These are phyloP conservation scores for Candida anglica DNA, from an alignment of 805 yeast species.

Conservation along the genomic window DNA sequence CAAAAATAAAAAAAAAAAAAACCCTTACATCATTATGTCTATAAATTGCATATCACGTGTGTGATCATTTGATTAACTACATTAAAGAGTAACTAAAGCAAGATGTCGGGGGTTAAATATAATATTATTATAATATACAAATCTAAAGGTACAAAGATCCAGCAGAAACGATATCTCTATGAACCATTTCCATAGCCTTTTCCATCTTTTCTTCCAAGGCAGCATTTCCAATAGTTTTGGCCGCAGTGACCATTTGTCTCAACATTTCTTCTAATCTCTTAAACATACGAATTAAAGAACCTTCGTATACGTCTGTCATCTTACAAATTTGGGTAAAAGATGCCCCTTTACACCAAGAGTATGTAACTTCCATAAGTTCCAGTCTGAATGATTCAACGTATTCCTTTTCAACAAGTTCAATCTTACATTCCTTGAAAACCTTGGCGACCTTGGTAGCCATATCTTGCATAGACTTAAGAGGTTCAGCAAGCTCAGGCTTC, in stretches of 20 bases:
- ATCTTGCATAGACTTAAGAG: slow-evolving; percentile 80
- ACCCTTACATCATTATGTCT: no score
- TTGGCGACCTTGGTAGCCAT: slow-evolving; percentile 91
- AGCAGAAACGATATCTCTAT: slow-evolving; percentile 95
- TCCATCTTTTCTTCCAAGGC: slow-evolving; percentile 88
- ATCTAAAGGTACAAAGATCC: slow-evolving; percentile 76
- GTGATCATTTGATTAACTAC: no score
- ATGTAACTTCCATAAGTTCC: slow-evolving; percentile 95
- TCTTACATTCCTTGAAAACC: slow-evolving; percentile 81
- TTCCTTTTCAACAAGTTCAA: slow-evolving; percentile 87
- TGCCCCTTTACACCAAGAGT: slow-evolving; percentile 95
- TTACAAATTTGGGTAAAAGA: slow-evolving; percentile 94
- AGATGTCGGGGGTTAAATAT: no score
- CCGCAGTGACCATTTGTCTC: slow-evolving; percentile 85
- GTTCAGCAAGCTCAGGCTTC: slow-evolving; percentile 89
- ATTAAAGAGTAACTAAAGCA: no score
- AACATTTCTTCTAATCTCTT: slow-evolving; percentile 90
- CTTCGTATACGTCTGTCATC: slow-evolving; percentile 98
- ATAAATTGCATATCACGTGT: no score
- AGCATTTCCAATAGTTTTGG: slow-evolving; percentile 89
- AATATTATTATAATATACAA: no score
- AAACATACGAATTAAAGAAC: slow-evolving; percentile 91
- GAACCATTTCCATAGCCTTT: slow-evolving; percentile 76
- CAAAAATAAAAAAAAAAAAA: no score
- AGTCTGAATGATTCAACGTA: slow-evolving; percentile 89